phyloP scores from a whole-genome alignment of 495 filamentous ascomycete species.

The Neurospora cerealis region DNA sequence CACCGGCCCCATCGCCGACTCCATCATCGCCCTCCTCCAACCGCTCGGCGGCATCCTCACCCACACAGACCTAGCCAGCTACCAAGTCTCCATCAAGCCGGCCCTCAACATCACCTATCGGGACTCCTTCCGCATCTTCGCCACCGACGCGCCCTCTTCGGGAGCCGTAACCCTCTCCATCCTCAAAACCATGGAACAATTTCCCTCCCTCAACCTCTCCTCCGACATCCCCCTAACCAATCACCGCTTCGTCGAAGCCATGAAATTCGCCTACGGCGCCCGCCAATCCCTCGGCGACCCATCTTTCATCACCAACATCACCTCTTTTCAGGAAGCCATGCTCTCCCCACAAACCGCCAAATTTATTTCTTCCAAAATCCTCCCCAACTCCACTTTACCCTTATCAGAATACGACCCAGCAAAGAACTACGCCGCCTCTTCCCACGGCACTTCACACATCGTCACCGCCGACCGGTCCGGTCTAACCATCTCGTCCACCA shows the following conservation, averaged over 20 bases:
- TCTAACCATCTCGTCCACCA: conserved; percentile 62
- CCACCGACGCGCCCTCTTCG: conserved; percentile 60
- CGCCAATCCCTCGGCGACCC: conserved; percentile 68
- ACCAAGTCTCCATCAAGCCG: conserved; percentile 51
- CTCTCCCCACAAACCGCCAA: conserved; percentile 47
- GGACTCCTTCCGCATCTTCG: conserved; percentile 51
- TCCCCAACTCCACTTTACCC: conserved; percentile 56
- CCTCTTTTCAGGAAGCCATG: conserved; percentile 42
- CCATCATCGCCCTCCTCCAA: conserved; percentile 58
- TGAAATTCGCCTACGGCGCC: conserved; percentile 77
- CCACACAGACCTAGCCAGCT: conserved; percentile 61
- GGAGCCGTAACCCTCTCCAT: conserved; percentile 63
- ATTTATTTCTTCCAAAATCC: conserved; percentile 54
- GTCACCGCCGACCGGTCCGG: conserved; percentile 59
- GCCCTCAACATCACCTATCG: conserved; percentile 60
- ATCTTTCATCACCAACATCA: conserved; percentile 50
- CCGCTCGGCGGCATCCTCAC: conserved; percentile 71
- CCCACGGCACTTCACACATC: conserved; percentile 68
- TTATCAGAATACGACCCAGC: conserved; percentile 60
- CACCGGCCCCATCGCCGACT: conserved; percentile 55
- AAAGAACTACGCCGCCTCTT: conserved; percentile 24
- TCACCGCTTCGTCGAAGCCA: conserved; percentile 77
- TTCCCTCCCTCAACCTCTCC: conserved; percentile 30
- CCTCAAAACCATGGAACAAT: conserved; percentile 72
- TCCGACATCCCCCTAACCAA: conserved; percentile 40